These are phyloP conservation scores for Leishmania guyanensis DNA, from an alignment of 208 protist species.

Conservation along the genomic window DNA sequence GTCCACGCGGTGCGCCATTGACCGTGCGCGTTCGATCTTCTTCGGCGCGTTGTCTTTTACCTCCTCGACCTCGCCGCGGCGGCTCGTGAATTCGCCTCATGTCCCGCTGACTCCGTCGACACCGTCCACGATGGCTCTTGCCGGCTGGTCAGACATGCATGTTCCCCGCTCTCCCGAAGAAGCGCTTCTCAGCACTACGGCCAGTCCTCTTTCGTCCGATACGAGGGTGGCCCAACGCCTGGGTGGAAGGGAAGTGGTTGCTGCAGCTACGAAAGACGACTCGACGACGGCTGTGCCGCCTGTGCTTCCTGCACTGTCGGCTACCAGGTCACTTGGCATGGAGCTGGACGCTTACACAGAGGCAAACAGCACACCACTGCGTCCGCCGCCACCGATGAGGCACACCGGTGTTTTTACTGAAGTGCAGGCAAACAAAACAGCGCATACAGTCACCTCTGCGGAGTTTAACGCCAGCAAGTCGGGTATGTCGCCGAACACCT, in stretches of 20 bases:
- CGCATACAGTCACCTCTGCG: not conserved
- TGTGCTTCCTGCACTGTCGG: not conserved
- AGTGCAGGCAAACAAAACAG: not conserved
- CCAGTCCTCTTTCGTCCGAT: not conserved
- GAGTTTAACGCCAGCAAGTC: not conserved
- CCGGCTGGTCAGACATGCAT: not conserved
- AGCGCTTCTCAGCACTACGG: not conserved
- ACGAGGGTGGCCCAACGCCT: not conserved
- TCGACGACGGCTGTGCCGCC: not conserved
- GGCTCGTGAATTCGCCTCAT: constrained; percentile 57
- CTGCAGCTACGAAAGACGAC: not conserved
- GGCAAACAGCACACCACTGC: constrained; percentile 29
- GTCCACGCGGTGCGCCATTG: constrained; percentile 46
- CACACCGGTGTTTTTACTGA: not conserved
- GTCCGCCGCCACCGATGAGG: constrained; percentile 11
- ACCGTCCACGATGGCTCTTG: constrained; percentile 1
- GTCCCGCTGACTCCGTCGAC: constrained; percentile 42
- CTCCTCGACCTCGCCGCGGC: constrained; percentile 59
- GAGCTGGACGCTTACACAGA: constrained; percentile 31
- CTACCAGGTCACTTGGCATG: constrained; percentile 14
- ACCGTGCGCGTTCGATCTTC: constrained; percentile 62
- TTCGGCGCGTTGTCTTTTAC: constrained; percentile 69
- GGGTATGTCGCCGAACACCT: not conserved
- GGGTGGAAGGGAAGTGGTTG: not conserved
- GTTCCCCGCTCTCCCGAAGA: not conserved